A percentile compares a stretch with the other conserved stretches of the same genome.
These are phyloP conservation scores for Bolboschoenoplectus hybrid DNA, from an alignment of 202 grass and related monocot species.

Conservation along the genomic window DNA sequence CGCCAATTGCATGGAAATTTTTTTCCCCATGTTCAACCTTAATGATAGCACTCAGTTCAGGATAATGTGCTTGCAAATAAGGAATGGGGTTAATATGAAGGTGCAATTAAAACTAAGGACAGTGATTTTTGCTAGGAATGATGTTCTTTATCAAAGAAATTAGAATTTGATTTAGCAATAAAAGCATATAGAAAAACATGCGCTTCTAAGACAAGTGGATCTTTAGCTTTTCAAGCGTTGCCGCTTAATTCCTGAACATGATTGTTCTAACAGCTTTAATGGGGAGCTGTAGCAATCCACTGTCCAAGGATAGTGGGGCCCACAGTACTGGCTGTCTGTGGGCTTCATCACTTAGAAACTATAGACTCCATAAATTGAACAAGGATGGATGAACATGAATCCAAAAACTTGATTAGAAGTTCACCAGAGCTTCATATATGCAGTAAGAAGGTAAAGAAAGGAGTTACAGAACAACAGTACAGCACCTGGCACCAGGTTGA, in stretches of 20 bases:
- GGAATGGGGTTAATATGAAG: constrained; percentile 3
- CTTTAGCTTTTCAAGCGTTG: neutral
- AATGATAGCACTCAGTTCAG: neutral
- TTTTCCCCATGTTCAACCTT: neutral
- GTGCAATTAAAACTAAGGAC: constrained; percentile 3
- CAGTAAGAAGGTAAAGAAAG: neutral
- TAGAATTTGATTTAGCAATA: constrained; percentile 4
- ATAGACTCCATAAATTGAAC: neutral
- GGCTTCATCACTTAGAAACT: neutral
- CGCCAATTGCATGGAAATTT: neutral
- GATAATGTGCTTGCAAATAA: constrained; percentile 1
- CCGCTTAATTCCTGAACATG: neutral
- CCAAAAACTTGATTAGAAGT: neutral
- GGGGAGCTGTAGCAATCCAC: neutral
- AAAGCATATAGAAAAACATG: neutral
- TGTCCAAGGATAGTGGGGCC: neutral
- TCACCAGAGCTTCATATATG: constrained; percentile 3
- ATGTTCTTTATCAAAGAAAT: neutral
- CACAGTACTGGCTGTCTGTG: constrained; percentile 21
- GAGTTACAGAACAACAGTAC: neutral
- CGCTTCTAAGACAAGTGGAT: neutral
- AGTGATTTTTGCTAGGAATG: neutral
- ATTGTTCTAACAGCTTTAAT: neutral
- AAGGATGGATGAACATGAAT: neutral
- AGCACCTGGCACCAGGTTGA: neutral